Base-by-base conservation (phyloP, 148 eudicot species). In the Suaeda aralocaspica region DNA sequence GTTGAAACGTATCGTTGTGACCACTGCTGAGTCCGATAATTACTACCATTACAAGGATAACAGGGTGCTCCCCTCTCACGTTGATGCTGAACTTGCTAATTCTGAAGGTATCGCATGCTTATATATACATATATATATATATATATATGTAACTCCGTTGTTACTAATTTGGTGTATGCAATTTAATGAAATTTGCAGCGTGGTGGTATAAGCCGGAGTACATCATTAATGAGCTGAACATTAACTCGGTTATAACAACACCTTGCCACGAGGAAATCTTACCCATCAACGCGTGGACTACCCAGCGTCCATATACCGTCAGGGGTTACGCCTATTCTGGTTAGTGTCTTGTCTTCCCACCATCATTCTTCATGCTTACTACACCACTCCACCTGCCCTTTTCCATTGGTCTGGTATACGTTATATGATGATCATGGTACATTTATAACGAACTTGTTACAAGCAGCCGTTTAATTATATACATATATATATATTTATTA, bases 121-220 rank as follows among this genome's bases (percentile, higher is more conserved):
- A 66, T 2, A 22, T 61, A 33, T 3, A 28, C 12, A 46, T 3
- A 29, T 14, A 19, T 26, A 11, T 56, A 13, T 16, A 18, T 31
- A 52, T 72, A 25, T 18, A 25, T 25, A 46, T 19, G 18, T 33
- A 30, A 1, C 0, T 31, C n/a, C 34, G 21, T 31, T 29, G 7
- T 2, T 6, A 19, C 66, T 62, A 14, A 41, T 63, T 63, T 63
- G 67, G 64, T 19, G 26, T 34, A 34, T 60, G 26, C 44, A 19
- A 12, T 19, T 63, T 1, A 63, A 24, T 45, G 25, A 15, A 19
- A 25, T 67, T 69, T 8, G 84, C 86, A 93, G 96, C 90, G 13
- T 93, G 98, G 98, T 93, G 98, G 96, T 90, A 93, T 75, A 93
- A 88, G 78, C 91, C 91, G 5, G 96, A 90, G 79, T 72, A 84